phyloP scores from a whole-genome alignment of 768 basidiomycete genomes.

The Russula sp. region DNA sequence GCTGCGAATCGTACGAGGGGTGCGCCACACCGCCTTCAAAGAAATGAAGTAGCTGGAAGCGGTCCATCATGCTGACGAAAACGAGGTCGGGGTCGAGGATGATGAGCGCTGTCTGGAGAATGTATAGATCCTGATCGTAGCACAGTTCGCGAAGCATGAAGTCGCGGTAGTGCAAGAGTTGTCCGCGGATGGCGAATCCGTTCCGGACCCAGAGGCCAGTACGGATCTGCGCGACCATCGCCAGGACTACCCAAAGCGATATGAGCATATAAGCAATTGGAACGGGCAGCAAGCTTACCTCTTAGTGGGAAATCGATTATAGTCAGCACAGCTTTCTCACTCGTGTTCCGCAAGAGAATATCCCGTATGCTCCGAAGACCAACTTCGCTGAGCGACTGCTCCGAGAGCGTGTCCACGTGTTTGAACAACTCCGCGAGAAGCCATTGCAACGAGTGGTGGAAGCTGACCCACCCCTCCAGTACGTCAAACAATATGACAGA shows the following conservation, averaged over 20 bases:
- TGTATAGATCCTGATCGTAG: constrained; percentile 92
- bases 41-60: constrained; percentile 76
- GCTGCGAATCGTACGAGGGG: constrained; percentile 58
- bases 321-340: constrained; percentile 62
- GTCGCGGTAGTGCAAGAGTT: constrained; percentile 92
- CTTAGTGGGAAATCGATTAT: constrained; percentile 85
- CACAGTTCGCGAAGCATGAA: constrained; percentile 93
- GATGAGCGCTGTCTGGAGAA: constrained; percentile 80
- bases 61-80: constrained; percentile 81
- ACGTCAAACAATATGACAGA: constrained; percentile 75
- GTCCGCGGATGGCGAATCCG: constrained; percentile 91
- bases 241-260: constrained; percentile 49
- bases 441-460: constrained; percentile 92
- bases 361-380: constrained; percentile 54
- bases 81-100: constrained; percentile 73
- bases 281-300: constrained; percentile 44
- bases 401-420: constrained; percentile 62
- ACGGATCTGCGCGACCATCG: constrained; percentile 92
- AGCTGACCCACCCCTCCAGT: constrained; percentile 77
- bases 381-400: constrained; percentile 45
- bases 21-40: constrained; percentile 64
- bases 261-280: constrained; percentile 2
- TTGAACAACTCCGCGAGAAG: constrained; percentile 84
- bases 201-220: constrained; percentile 97
- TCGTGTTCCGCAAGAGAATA: constrained; percentile 53